Percentiles rank a stretch among this genome's conserved stretches.
Evolutionary conservation across 2,329 filamentous ascomycete genomes (phyloP).

Genomic region (Fusarium pseudograminearum): DNA sequence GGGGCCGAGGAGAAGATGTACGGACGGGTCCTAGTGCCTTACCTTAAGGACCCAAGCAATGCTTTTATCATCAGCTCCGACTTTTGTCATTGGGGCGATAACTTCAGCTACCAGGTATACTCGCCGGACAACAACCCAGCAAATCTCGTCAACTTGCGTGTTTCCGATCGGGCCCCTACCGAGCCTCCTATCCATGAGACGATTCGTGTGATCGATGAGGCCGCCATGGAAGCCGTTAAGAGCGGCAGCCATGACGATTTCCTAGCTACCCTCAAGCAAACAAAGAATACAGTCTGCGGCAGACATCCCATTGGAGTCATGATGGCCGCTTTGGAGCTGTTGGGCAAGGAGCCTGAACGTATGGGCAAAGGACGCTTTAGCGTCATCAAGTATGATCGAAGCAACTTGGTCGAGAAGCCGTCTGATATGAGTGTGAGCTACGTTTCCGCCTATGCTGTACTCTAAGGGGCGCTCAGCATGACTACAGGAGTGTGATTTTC

Average conservation of each 20-base stretch:
- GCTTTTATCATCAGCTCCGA: conserved; percentile 93
- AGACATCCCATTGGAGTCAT: conserved; percentile 93
- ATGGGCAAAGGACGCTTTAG: conserved; percentile 75
- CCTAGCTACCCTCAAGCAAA: conserved; percentile 74
- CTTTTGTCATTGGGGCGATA: conserved; percentile 94
- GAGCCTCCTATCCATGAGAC: conserved; percentile 93
- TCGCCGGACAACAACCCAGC: too few species aligned
- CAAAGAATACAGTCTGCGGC: conserved; percentile 93
- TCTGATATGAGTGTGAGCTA: conserved; percentile 93
- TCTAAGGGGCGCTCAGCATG: conserved; percentile 56
- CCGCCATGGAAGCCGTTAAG: conserved; percentile 87
- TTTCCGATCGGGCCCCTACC: too few species aligned
- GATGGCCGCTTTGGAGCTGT: conserved; percentile 89
- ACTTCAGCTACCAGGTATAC: too few species aligned
- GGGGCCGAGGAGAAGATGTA: too few species aligned
- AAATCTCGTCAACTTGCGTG: too few species aligned
- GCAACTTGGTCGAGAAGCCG: conserved; percentile 75
- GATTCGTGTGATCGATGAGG: conserved; percentile 82
- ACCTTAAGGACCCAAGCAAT: conserved; percentile 79
- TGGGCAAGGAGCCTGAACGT: too few species aligned
- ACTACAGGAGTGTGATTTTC: background rate
- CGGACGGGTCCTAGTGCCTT: too few species aligned
- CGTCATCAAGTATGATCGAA: conserved; percentile 89
- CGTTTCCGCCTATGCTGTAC: conserved; percentile 87
- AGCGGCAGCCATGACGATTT: conserved; percentile 79